phyloP scores from a whole-genome alignment of 2,329 filamentous ascomycete genomes.

The Diaporthe helianthi region DNA sequence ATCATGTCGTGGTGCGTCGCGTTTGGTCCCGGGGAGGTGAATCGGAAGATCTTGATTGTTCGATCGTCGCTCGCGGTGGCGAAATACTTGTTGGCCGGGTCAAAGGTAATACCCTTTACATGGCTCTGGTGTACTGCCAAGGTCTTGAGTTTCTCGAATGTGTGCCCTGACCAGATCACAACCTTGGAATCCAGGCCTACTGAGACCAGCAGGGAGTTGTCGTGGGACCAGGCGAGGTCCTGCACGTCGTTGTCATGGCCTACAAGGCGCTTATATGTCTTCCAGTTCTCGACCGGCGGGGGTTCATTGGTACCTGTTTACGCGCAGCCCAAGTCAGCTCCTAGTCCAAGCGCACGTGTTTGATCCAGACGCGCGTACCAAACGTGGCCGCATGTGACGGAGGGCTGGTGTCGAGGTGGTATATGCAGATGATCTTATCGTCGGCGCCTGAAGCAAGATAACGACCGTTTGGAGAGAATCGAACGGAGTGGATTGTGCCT shows the following conservation, averaged over 20 bases:
- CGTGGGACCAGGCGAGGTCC: slow-evolving; percentile 94
- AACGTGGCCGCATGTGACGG: slow-evolving; percentile 80
- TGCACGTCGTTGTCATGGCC: slow-evolving; percentile 99
- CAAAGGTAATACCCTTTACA: slow-evolving; percentile 98
- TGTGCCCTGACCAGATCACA: slow-evolving; percentile 97
- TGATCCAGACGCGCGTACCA: slow-evolving; percentile 58
- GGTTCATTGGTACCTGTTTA: slow-evolving; percentile 78
- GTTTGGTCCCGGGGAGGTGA: slow-evolving; percentile 88
- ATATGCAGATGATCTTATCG: slow-evolving; percentile 98
- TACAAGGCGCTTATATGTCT: slow-evolving; percentile 89
- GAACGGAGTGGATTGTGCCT: slow-evolving; percentile 94
- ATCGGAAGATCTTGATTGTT: slow-evolving; percentile 95
- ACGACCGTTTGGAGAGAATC: slow-evolving; percentile 93
- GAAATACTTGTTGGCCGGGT: slow-evolving; percentile 99
- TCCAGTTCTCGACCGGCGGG: slow-evolving; percentile 96
- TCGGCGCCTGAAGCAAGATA: slow-evolving; percentile 97
- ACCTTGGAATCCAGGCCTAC: slow-evolving; percentile 98
- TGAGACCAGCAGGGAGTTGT: slow-evolving; percentile 94
- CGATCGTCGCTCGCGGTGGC: slow-evolving; percentile 97
- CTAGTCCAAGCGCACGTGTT: neutral
- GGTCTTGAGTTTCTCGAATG: slow-evolving; percentile 97
- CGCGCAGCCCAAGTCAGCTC: neutral
- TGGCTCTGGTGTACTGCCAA: slow-evolving; percentile 93
- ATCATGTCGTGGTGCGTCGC: slow-evolving; percentile 94
- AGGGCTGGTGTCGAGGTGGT: slow-evolving; percentile 84